These are phyloP conservation scores for Grosmannia serpens DNA, from an alignment of 2,329 filamentous ascomycete species.

Conservation along the genomic window DNA sequence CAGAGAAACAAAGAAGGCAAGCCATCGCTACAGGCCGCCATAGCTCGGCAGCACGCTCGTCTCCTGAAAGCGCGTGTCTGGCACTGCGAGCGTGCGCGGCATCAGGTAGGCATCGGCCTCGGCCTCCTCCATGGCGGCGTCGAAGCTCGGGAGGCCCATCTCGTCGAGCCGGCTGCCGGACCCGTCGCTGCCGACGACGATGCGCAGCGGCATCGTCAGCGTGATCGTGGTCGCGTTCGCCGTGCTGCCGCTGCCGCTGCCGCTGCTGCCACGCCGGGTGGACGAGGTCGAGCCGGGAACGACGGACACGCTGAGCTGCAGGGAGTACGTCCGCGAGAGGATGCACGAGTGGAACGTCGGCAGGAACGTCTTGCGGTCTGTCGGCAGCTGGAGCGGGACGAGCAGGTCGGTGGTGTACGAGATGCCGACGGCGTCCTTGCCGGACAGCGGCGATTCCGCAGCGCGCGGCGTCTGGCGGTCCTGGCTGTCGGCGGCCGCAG, in stretches of 20 bases:
- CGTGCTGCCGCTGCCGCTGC: neutral
- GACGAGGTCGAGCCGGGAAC: conserved; percentile 24
- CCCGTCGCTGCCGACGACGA: conserved; percentile 4
- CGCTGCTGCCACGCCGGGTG: conserved; percentile 5
- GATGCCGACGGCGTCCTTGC: conserved; percentile 8
- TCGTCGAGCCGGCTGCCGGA: neutral
- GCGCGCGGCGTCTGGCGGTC: conserved; percentile 6
- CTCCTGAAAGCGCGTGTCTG: conserved; percentile 11
- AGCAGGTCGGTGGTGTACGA: conserved; percentile 30
- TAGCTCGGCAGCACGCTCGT: conserved; percentile 19
- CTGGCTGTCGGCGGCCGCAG: neutral
- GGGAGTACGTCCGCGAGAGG: conserved; percentile 40
- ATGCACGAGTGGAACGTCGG: conserved; percentile 50
- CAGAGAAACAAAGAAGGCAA: neutral
- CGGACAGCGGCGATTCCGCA: too few species aligned
- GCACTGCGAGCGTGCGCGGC: conserved; percentile 29
- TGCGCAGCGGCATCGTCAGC: conserved; percentile 8
- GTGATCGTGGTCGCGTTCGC: conserved; percentile 2
- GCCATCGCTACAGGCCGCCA: neutral
- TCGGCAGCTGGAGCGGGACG: conserved; percentile 37
- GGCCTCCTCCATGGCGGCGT: conserved; percentile 33
- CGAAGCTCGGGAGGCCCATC: conserved; percentile 36
- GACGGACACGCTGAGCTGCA: conserved; percentile 32
- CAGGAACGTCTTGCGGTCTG: conserved; percentile 36
- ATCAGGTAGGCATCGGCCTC: conserved; percentile 31